These are phyloP conservation scores for Parastagonospora nodorum DNA, from an alignment of 2,329 filamentous ascomycete species.

Conservation along the genomic window DNA sequence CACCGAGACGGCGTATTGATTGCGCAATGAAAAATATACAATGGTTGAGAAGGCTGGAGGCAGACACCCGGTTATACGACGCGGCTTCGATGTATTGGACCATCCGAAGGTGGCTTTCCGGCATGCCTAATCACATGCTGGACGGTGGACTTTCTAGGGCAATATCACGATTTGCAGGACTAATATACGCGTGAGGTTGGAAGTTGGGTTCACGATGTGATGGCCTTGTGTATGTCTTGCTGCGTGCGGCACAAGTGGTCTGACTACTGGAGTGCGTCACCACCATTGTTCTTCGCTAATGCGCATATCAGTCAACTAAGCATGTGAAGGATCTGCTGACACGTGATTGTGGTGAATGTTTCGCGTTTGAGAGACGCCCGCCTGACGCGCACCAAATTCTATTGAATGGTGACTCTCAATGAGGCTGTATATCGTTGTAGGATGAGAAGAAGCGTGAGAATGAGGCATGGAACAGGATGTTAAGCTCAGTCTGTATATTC, in stretches of 20 bases:
- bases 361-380: neutral
- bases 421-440: too few species aligned
- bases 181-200: neutral
- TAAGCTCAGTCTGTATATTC: too few species aligned
- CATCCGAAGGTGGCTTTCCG: constrained; percentile 11
- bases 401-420: too few species aligned
- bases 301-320: neutral
- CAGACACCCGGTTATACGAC: constrained; percentile 4
- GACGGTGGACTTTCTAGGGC: constrained; percentile 6
- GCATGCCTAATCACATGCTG: constrained; percentile 8
- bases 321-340: neutral
- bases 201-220: neutral
- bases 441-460: too few species aligned
- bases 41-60: constrained; percentile 4
- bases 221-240: neutral
- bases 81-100: constrained; percentile 23
- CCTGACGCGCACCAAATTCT: too few species aligned
- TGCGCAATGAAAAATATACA: constrained; percentile 13
- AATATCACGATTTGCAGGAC: constrained; percentile 13
- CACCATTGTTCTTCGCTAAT: too few species aligned
- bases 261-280: neutral
- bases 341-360: neutral
- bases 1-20: constrained; percentile 14
- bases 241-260: neutral
- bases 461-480: too few species aligned